Base-by-base conservation (phyloP, 805 yeast species). In the Tetrapisispora nanseiensis region DNA sequence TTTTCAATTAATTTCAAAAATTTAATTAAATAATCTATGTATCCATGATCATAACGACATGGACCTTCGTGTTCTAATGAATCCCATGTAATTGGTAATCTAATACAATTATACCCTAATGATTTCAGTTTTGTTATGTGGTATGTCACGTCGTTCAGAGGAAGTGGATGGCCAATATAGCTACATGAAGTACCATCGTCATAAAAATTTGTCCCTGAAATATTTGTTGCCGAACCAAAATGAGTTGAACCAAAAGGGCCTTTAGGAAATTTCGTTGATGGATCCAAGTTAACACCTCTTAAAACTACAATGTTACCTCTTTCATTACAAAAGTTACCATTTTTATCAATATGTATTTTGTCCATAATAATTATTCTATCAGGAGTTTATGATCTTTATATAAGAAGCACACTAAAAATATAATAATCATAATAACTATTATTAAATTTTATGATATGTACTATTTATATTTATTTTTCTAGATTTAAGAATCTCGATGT, bases 31-130 rank as follows among this genome's bases (percentile, higher is more conserved):
- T 80, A 85, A 22, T 79, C 76, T 39, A 86, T 72, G 54, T 75
- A 89, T 16, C 78, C 86, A 21, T 74, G 76, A 59, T 89, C 97
- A 56, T 87, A 89, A 9, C 60, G 59, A 0, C 84, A 92, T 0
- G 97, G 97, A 0, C 95, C 95, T 37, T 65, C 68, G 52, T 89
- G 96, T 59, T 89, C 97, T 8, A 89, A 54, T 0, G 96, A 90
- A 59, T 89, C 97, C 97, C 97, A 89, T 1, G 94, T 82, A 39
- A 84, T 67, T 16, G 86, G 66, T 57, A 79, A 83, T 43, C 97
- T 65, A 18, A 89, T 71, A 3, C 82, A 72, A 57, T 87, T 89
- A 61, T 74, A 86, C 1, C 97, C 97, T 75, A 89, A 75, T 6
- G 78, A 68, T 56, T 81, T 84, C 56, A 89, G 75, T 44, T 94